Evolutionary conservation across 2,329 filamentous ascomycete genomes (phyloP).

Genomic region (Neonectria magnoliae): DNA sequence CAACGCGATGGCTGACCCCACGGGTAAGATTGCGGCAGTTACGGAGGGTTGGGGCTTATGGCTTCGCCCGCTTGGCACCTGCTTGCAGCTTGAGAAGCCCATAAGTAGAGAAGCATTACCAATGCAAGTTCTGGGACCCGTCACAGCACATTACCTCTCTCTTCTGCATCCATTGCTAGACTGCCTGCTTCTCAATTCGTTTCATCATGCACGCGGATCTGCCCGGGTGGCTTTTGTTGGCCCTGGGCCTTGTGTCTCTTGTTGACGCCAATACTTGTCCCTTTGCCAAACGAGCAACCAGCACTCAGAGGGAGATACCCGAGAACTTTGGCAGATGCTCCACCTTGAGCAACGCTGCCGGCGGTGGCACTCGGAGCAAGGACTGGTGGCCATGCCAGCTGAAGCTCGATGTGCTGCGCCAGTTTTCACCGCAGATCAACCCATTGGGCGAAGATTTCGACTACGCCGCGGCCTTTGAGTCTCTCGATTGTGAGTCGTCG

Average conservation of each 20-base stretch:
- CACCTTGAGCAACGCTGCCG: slow-evolving; percentile 54
- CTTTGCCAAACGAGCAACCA: slow-evolving; percentile 30
- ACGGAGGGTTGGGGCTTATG: not conserved
- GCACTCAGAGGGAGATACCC: slow-evolving; percentile 25
- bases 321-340: slow-evolving; percentile 35
- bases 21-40: not conserved
- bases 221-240: slow-evolving; percentile 29
- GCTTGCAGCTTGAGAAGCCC: not conserved
- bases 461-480: slow-evolving; percentile 78
- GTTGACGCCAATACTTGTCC: slow-evolving; percentile 31
- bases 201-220: slow-evolving; percentile 30
- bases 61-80: not conserved
- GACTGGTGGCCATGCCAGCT: slow-evolving; percentile 82
- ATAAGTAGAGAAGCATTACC: not conserved
- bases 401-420: slow-evolving; percentile 76
- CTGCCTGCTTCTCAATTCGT: not conserved
- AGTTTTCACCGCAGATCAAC: slow-evolving; percentile 71
- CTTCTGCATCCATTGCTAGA: not conserved
- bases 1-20: not conserved
- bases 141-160: not conserved
- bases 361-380: slow-evolving; percentile 72
- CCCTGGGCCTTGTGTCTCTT: slow-evolving; percentile 29
- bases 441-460: slow-evolving; percentile 74
- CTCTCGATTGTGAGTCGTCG: slow-evolving; percentile 61
- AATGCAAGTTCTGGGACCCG: not conserved